phyloP scores from a whole-genome alignment of 805 yeast genomes.

The Cyberlindnera euphorbiiphila region DNA sequence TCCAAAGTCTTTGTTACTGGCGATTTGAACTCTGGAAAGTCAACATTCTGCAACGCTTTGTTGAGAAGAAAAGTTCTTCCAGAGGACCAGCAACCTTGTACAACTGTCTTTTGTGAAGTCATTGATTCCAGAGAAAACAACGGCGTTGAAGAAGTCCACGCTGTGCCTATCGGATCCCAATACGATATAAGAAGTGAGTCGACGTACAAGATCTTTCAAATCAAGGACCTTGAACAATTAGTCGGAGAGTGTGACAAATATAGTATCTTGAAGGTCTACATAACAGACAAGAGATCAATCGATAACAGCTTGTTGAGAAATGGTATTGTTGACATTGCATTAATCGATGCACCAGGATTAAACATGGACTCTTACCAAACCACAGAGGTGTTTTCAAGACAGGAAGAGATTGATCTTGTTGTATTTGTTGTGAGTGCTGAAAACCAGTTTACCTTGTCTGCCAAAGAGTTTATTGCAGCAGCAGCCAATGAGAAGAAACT shows the following conservation, averaged over 20 bases:
- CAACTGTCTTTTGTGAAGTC: constrained; percentile 94
- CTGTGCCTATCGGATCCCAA: constrained; percentile 54
- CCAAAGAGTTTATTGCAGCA: constrained; percentile 85
- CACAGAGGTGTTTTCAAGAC: constrained; percentile 90
- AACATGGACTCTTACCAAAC: constrained; percentile 93
- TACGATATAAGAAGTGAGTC: constrained; percentile 50
- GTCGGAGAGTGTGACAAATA: constrained; percentile 73
- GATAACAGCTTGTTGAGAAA: constrained; percentile 73
- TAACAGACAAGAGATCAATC: constrained; percentile 65
- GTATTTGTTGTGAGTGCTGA: constrained; percentile 96
- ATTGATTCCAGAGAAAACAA: constrained; percentile 75
- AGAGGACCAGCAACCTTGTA: constrained; percentile 97
- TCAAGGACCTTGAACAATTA: constrained; percentile 59
- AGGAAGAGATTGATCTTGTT: constrained; percentile 94
- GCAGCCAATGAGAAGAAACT: constrained; percentile 90
- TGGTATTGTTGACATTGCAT: constrained; percentile 86
- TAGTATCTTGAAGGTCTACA: constrained; percentile 72
- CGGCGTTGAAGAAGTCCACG: constrained; percentile 88
- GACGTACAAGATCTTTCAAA: constrained; percentile 53
- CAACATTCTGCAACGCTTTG: constrained; percentile 90
- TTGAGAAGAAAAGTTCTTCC: constrained; percentile 77
- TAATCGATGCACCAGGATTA: constrained; percentile 97
- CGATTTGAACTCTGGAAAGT: constrained; percentile 93
- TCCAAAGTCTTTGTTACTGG: constrained; percentile 97
- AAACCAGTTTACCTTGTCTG: constrained; percentile 91